Evolutionary conservation across 129 eudicot genomes (phyloP).

Genomic region (Calendula officinalis): DNA sequence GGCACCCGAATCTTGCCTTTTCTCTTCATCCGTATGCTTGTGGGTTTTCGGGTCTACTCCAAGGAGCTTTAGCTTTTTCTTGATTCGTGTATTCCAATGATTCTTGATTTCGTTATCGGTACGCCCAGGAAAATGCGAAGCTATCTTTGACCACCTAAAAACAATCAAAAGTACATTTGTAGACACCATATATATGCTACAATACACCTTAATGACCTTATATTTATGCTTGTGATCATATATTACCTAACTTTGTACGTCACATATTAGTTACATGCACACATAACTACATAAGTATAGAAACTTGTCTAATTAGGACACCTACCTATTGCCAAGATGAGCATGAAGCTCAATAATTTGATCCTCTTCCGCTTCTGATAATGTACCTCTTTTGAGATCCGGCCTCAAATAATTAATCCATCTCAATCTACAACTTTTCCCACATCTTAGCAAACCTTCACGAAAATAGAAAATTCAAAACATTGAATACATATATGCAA

Average conservation of each 20-base stretch:
- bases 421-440: slow-evolving; percentile 80
- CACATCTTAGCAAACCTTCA: slow-evolving; percentile 75
- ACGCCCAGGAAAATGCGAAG: slow-evolving; percentile 78
- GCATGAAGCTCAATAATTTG: slow-evolving; percentile 73
- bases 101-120: slow-evolving; percentile 81
- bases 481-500: neutral
- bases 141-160: slow-evolving; percentile 75
- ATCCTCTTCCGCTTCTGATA: slow-evolving; percentile 64
- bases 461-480: neutral
- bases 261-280: too few species aligned
- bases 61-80: slow-evolving; percentile 59
- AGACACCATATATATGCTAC: too few species aligned
- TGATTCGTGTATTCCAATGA: slow-evolving; percentile 80
- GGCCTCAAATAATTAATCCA: slow-evolving; percentile 87
- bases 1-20: slow-evolving; percentile 21
- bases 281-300: neutral
- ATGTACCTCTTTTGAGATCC: slow-evolving; percentile 70
- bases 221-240: too few species aligned
- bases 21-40: slow-evolving; percentile 33
- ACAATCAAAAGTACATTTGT: neutral
- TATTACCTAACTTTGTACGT: too few species aligned
- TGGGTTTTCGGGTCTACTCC: slow-evolving; percentile 57
- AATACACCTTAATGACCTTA: too few species aligned
- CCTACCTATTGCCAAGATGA: slow-evolving; percentile 77
- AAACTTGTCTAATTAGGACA: neutral